Conservation (phyloP, 2,329 filamentous ascomycete species). For the Xylaria sp. region DNA sequence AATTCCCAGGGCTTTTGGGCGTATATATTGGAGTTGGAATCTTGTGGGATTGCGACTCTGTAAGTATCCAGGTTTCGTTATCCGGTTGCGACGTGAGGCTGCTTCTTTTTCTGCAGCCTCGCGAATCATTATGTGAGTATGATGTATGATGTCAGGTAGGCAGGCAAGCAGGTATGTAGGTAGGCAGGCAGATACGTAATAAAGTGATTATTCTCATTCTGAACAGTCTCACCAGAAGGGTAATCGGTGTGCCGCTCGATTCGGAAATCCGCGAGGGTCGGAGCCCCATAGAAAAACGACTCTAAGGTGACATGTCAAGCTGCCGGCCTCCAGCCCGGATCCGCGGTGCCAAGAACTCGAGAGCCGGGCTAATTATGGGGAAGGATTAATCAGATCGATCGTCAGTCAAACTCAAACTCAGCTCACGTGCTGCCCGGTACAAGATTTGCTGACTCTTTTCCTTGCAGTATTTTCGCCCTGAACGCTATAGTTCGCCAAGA, state of each 20-base stretch:
- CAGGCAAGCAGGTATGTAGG: not conserved
- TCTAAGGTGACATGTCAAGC: conserved; percentile 15
- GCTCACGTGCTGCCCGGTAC: conserved; percentile 36
- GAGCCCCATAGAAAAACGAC: not conserved
- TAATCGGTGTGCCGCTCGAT: conserved; percentile 8
- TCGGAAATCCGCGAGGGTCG: conserved; percentile 9
- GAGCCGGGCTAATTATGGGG: conserved; percentile 30
- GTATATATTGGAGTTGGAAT: not conserved
- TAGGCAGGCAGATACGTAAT: too few species aligned
- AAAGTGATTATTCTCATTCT: not conserved
- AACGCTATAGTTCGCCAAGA: not conserved
- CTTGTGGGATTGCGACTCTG: not conserved
- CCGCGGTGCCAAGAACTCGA: conserved; percentile 32
- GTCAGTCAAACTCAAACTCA: not conserved
- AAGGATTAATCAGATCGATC: conserved; percentile 11
- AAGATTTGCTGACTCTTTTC: conserved; percentile 16
- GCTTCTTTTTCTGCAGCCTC: conserved; percentile 11
- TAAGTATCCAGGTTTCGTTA: not conserved
- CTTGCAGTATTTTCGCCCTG: not conserved
- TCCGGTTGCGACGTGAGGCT: conserved; percentile 11
- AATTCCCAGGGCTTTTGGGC: not conserved
- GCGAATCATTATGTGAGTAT: conserved; percentile 16
- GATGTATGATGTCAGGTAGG: not conserved
- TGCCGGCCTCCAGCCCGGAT: conserved; percentile 32
- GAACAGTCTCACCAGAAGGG: not conserved